A percentile compares a stretch with the other conserved stretches of the same genome.
Evolutionary conservation across 2,329 filamentous ascomycete genomes (phyloP).

Genomic region (Talaromyces sp.): DNA sequence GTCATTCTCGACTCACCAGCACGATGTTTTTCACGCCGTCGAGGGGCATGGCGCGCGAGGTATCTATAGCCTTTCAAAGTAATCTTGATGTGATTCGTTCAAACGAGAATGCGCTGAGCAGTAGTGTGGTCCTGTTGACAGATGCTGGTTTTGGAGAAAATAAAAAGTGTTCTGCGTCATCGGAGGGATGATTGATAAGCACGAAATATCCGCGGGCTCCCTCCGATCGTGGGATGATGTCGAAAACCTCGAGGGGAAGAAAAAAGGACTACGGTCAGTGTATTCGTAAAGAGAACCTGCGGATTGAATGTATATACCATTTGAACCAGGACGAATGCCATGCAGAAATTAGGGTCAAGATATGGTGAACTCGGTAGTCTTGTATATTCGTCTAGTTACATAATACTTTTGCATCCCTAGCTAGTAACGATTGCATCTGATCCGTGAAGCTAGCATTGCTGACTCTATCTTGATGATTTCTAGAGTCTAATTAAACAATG

Average conservation of each 20-base stretch:
- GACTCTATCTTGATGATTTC: not conserved
- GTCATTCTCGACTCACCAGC: conserved; percentile 31
- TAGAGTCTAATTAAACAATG: not conserved
- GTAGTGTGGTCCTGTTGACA: not conserved
- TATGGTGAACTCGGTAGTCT: not conserved
- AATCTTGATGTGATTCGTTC: not conserved
- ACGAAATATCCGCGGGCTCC: conserved; percentile 6
- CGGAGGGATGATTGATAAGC: conserved; percentile 20
- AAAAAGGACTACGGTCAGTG: too few species aligned
- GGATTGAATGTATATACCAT: too few species aligned
- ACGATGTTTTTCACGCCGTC: conserved; percentile 44
- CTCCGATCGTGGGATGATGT: not conserved
- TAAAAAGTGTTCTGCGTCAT: conserved; percentile 18
- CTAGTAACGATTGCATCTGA: not conserved
- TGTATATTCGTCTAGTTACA: conserved; percentile 8
- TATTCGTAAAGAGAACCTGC: too few species aligned
- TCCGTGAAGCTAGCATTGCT: not conserved
- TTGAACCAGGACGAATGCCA: too few species aligned
- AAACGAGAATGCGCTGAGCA: not conserved
- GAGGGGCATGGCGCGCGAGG: conserved; percentile 34
- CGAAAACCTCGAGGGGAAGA: too few species aligned
- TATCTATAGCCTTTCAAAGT: not conserved
- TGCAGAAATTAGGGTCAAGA: not conserved
- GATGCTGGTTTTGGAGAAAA: conserved; percentile 6
- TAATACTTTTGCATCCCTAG: not conserved